Percentiles rank a stretch among this genome's conserved stretches.
phyloP scores from a whole-genome alignment of 2,329 filamentous ascomycete species.

The Pseudogymnoascus sp. region DNA sequence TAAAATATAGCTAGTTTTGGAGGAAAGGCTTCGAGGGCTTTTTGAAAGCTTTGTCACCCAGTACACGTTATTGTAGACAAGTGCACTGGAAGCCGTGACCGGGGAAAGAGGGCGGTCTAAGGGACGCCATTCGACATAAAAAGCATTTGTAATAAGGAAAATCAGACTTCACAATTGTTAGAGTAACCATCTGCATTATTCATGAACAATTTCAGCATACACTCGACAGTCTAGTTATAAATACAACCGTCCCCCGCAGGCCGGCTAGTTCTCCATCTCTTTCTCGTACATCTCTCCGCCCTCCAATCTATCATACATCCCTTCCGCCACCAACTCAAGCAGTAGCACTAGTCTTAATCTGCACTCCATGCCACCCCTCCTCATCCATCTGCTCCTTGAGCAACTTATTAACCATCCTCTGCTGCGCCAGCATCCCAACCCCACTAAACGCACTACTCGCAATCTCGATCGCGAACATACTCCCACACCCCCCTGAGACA shows the following conservation, averaged over 20 bases:
- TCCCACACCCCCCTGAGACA: constrained; percentile 76
- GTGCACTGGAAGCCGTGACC: not conserved
- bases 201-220: not conserved
- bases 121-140: not conserved
- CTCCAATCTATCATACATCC: not conserved
- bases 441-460: constrained; percentile 66
- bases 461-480: constrained; percentile 82
- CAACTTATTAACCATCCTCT: constrained; percentile 70
- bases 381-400: constrained; percentile 60
- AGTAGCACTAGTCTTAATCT: constrained; percentile 61
- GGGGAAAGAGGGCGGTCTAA: not conserved
- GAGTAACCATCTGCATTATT: not conserved
- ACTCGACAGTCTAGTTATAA: constrained; percentile 3
- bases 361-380: constrained; percentile 76
- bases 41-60: not conserved
- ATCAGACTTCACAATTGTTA: constrained; percentile 4
- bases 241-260: not conserved
- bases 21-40: not conserved
- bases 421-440: constrained; percentile 69
- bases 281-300: not conserved
- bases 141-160: constrained; percentile 5
- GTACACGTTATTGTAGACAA: not conserved
- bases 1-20: not conserved
- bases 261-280: not conserved
- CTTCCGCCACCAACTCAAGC: constrained; percentile 1